Percentiles rank a stretch among this genome's conserved stretches.
Conservation (phyloP, 768 basidiomycete species). For the Boletus sp. region DNA sequence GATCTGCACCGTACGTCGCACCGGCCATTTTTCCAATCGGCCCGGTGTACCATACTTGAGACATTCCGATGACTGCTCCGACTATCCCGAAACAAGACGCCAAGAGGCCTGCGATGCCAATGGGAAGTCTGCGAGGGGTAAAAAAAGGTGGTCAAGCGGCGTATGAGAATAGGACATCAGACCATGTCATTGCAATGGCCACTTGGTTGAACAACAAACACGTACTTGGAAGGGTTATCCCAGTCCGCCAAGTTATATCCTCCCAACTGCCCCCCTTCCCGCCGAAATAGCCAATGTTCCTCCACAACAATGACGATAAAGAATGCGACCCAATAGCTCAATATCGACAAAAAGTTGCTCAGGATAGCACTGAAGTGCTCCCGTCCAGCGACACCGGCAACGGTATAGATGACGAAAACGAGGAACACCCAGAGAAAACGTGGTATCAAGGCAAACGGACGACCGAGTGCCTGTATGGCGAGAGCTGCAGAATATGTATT, state of each 20-base stretch:
- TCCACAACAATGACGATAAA: slow-evolving; percentile 44
- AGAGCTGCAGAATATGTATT: slow-evolving; percentile 47
- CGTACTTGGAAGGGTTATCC: too few species aligned
- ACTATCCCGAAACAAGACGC: too few species aligned
- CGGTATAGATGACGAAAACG: slow-evolving; percentile 36
- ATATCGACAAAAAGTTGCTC: slow-evolving; percentile 39
- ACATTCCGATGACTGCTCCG: too few species aligned
- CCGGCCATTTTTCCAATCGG: too few species aligned
- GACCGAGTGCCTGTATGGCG: slow-evolving; percentile 16
- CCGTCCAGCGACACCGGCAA: slow-evolving; percentile 40
- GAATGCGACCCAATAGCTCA: slow-evolving; percentile 46
- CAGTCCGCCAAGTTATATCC: slow-evolving; percentile 44
- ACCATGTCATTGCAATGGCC: too few species aligned
- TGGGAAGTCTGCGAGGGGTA: too few species aligned
- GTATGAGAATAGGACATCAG: too few species aligned
- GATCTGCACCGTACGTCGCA: too few species aligned
- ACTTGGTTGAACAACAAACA: too few species aligned
- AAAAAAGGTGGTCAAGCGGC: too few species aligned
- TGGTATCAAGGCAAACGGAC: slow-evolving; percentile 40
- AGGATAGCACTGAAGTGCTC: slow-evolving; percentile 44
- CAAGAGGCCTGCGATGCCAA: too few species aligned
- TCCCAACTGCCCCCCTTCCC: slow-evolving; percentile 36
- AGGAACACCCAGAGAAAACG: slow-evolving; percentile 45
- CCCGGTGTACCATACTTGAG: too few species aligned
- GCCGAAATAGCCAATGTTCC: slow-evolving; percentile 47